Evolutionary conservation across 306 rosid genomes (phyloP).

Genomic region (Ormosia emarginata): DNA sequence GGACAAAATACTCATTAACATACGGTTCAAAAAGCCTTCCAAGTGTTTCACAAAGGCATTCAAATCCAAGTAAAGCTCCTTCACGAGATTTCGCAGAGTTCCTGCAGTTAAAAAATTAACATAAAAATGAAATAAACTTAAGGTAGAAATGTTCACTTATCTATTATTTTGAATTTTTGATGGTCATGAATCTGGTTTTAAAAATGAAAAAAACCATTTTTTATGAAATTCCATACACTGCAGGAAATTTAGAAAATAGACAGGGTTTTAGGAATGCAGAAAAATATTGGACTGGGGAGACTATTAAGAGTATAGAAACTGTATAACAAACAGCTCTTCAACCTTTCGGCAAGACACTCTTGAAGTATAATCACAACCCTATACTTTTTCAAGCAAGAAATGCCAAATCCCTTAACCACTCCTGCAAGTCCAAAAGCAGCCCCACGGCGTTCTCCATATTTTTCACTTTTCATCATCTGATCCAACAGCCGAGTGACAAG

Average conservation of each 20-base stretch:
- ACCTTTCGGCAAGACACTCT: constrained; percentile 88
- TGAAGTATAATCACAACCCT: constrained; percentile 62
- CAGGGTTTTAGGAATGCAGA: not conserved
- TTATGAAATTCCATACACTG: not conserved
- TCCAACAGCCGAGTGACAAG: constrained; percentile 78
- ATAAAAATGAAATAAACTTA: not conserved
- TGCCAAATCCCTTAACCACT: constrained; percentile 88
- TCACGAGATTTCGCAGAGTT: constrained; percentile 91
- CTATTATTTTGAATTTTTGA: not conserved
- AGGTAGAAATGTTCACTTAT: not conserved
- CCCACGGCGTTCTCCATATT: constrained; percentile 95
- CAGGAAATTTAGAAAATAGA: not conserved
- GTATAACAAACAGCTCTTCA: constrained; percentile 5
- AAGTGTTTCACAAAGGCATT: constrained; percentile 93
- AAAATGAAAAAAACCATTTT: not conserved
- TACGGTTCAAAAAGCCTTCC: constrained; percentile 97
- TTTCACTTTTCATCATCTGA: constrained; percentile 86
- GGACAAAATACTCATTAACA: constrained; percentile 24
- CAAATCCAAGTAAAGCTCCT: constrained; percentile 94
- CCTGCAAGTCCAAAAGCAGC: constrained; percentile 99
- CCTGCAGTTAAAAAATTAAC: constrained; percentile 44
- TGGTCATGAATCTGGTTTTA: not conserved
- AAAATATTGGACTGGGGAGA: not conserved
- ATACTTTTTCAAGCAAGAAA: constrained; percentile 79
- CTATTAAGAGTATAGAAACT: not conserved